A percentile compares a stretch with the other conserved stretches of the same genome.
Evolutionary conservation across 352 stramenopile species (phyloP).

Genomic region (Blastocystis sp.): DNA sequence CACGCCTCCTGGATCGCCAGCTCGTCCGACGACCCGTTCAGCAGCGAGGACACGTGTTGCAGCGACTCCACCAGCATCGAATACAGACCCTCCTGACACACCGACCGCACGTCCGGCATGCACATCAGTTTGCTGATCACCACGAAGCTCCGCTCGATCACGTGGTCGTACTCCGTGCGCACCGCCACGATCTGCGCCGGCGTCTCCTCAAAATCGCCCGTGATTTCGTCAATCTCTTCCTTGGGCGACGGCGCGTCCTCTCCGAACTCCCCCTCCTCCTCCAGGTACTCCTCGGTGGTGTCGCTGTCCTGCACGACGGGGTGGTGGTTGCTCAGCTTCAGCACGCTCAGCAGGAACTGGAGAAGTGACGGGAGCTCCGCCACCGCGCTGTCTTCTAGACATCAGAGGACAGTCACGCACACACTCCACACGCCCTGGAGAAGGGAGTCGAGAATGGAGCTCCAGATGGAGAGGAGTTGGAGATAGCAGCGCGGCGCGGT

Average conservation of each 20-base stretch:
- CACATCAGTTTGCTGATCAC: constrained; percentile 10
- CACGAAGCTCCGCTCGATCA: constrained; percentile 1
- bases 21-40: neutral
- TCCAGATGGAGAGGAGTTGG: constrained; percentile 40
- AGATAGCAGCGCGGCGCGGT: constrained; percentile 22
- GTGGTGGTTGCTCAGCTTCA: neutral
- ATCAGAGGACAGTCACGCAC: neutral
- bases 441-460: constrained; percentile 4
- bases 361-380: neutral
- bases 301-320: neutral
- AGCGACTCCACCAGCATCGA: neutral
- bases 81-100: neutral
- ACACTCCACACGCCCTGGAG: constrained; percentile 19
- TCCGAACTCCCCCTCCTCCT: constrained; percentile 5
- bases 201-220: constrained; percentile 49
- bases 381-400: constrained; percentile 2
- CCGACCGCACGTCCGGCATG: neutral
- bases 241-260: neutral
- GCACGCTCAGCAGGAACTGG: neutral
- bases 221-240: constrained; percentile 26
- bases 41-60: neutral
- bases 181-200: neutral
- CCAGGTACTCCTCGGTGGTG: constrained; percentile 31
- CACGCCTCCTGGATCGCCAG: neutral
- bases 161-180: neutral